phyloP scores from a whole-genome alignment of 495 filamentous ascomycete species.

The Penicillium lividum region DNA sequence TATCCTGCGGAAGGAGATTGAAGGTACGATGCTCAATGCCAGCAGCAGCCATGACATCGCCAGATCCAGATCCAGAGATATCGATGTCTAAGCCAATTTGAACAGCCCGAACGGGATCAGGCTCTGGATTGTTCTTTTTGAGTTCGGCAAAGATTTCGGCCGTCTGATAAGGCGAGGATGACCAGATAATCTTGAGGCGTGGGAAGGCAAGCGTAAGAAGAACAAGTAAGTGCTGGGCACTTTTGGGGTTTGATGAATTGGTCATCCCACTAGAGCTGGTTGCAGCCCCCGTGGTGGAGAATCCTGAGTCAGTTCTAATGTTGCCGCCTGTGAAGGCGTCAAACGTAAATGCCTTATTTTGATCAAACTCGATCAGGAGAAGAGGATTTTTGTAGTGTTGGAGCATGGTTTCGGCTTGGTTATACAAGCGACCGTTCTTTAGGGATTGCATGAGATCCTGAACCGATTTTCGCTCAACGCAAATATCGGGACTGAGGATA shows the following conservation, averaged over 20 bases:
- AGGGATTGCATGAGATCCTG: constrained; percentile 89
- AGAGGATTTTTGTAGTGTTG: constrained; percentile 87
- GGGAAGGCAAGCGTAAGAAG: constrained; percentile 93
- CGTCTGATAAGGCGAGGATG: constrained; percentile 88
- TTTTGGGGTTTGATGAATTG: constrained; percentile 55
- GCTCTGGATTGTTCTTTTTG: constrained; percentile 85
- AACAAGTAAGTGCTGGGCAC: constrained; percentile 90
- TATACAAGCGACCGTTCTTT: constrained; percentile 85
- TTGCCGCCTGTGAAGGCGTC: constrained; percentile 73
- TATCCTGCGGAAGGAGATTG: constrained; percentile 75
- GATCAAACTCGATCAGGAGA: constrained; percentile 96
- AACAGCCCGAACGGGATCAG: constrained; percentile 85
- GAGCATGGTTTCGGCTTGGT: constrained; percentile 92
- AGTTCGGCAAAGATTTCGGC: constrained; percentile 94
- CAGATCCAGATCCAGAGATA: constrained; percentile 46
- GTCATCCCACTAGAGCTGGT: constrained; percentile 51
- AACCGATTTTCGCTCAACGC: constrained; percentile 91
- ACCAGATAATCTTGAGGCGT: constrained; percentile 88
- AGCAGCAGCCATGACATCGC: constrained; percentile 59
- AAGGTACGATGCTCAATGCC: constrained; percentile 55
- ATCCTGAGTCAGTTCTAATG: constrained; percentile 59
- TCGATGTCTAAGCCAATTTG: constrained; percentile 74
- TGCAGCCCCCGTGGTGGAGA: constrained; percentile 60
- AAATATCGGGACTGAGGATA: constrained; percentile 84
- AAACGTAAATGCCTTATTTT: constrained; percentile 94